Evolutionary conservation across 192 early-diverging fungal genomes (phyloP).

Genomic region (Linnemannia elongata): DNA sequence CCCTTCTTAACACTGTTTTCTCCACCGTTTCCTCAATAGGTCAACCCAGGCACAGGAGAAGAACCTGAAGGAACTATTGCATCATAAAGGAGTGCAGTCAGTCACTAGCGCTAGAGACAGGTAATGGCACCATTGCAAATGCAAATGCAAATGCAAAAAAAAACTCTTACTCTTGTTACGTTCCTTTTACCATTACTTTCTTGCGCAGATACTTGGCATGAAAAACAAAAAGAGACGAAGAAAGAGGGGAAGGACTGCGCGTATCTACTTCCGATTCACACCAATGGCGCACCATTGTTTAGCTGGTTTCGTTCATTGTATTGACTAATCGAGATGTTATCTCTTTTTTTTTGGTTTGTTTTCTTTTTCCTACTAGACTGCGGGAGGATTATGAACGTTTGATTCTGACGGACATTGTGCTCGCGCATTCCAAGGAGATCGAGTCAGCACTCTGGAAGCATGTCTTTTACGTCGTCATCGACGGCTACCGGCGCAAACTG

Average conservation of each 20-base stretch:
- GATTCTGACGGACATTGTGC: constrained; percentile 60
- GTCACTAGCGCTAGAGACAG: constrained; percentile 55
- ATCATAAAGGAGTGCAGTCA: constrained; percentile 42
- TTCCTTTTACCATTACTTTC: neutral
- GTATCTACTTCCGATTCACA: constrained; percentile 11
- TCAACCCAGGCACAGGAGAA: constrained; percentile 48
- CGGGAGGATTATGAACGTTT: constrained; percentile 61
- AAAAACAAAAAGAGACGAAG: neutral
- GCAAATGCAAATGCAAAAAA: no score
- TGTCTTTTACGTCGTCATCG: constrained; percentile 66
- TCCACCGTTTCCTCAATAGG: constrained; percentile 5
- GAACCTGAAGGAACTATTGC: constrained; percentile 43
- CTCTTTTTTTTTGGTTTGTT: neutral
- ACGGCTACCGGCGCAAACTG: constrained; percentile 62
- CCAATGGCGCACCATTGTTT: constrained; percentile 7
- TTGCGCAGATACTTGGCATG: neutral
- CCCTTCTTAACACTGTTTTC: neutral
- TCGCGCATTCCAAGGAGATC: constrained; percentile 62
- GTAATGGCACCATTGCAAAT: constrained; percentile 5
- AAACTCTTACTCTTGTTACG: neutral
- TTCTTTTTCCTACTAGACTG: constrained; percentile 37
- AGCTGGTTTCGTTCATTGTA: neutral
- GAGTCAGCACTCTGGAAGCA: constrained; percentile 64
- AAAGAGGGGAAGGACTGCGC: neutral
- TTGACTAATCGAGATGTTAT: neutral